Base-by-base conservation (phyloP, 768 basidiomycete species). In the Amanita rimosa region DNA sequence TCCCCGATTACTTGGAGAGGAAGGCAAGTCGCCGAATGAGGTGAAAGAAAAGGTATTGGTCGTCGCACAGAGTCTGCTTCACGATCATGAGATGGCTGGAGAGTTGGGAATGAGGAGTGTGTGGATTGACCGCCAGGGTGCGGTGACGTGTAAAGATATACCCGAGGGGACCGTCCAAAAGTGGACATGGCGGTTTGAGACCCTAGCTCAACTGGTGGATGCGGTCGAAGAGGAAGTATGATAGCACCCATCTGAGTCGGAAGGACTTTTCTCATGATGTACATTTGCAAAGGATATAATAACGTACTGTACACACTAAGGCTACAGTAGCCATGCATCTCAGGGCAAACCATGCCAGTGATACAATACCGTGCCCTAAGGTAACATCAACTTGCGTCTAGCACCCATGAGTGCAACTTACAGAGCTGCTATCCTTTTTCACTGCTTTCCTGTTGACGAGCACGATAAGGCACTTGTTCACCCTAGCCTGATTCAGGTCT, bases 381-480 rank as follows among this genome's bases (percentile, higher is more conserved):
- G 35, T 5, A n/a, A 43, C 51, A 39, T 39, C 22, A 24, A 6
- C 22, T 24, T 34, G 11, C 3, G 17, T 3, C n/a, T 38, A 26
- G 38, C 2, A 42, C 7, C 22, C 42, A 37, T 35, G 34, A 14
- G 1, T 11, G 37, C 2, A 35, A 56, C 78, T 44, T 50, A 82
- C 81, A 2, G 79, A 75, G 43, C 67, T 68, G 43, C 72, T 86
- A 37, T 86, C 81, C 63, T 93, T 94, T 49, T 69, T 71, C 0
- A 92, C 86, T 16, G 88, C 74, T 60, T 94, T 95, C 43, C 88
- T 75, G 59, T 84, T 85, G 3, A 94, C 91, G 6, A 97, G 69
- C 1, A 91, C 89, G 46, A 97, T 91, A 33, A 97, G 71, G 56
- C 91, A 95, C 62, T 91, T 94, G 64, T 96, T 95, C 36, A 91